Conservation (phyloP, 495 filamentous ascomycete species). For the Penicillium nucicola region DNA sequence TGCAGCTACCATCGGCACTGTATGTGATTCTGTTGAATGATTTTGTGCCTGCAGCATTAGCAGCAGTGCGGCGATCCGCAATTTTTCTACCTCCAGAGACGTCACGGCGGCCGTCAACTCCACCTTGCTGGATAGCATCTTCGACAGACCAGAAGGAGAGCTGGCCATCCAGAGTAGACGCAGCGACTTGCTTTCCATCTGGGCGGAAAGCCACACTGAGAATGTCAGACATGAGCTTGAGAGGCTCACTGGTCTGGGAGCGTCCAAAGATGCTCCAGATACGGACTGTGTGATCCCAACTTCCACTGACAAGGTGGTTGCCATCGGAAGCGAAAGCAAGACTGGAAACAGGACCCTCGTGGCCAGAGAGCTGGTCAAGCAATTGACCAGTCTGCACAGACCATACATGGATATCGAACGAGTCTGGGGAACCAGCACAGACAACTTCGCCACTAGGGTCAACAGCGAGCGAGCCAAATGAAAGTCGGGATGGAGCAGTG, state of each 20-base stretch:
- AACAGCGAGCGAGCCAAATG: conserved; percentile 91
- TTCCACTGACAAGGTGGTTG: conserved; percentile 77
- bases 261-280: conserved; percentile 93
- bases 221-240: conserved; percentile 87
- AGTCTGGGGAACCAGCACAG: conserved; percentile 90
- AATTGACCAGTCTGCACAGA: conserved; percentile 96
- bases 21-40: conserved; percentile 84
- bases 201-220: conserved; percentile 83
- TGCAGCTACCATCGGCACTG: conserved; percentile 84
- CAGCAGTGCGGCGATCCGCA: conserved; percentile 82
- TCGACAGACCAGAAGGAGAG: conserved; percentile 92
- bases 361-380: conserved; percentile 83
- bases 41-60: conserved; percentile 85
- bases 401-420: conserved; percentile 97
- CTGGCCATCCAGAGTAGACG: conserved; percentile 90
- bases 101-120: conserved; percentile 84
- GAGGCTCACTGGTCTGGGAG: conserved; percentile 90
- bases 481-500: conserved; percentile 84
- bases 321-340: conserved; percentile 87
- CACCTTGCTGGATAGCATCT: conserved; percentile 76
- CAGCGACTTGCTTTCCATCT: conserved; percentile 85
- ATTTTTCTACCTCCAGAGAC: conserved; percentile 88
- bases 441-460: conserved; percentile 95
- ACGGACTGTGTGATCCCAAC: conserved; percentile 92
- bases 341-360: conserved; percentile 88